A percentile compares a stretch with the other conserved stretches of the same genome.
Conservation (phyloP, 2,329 filamentous ascomycete genomes). For the Penicillium sp. region DNA sequence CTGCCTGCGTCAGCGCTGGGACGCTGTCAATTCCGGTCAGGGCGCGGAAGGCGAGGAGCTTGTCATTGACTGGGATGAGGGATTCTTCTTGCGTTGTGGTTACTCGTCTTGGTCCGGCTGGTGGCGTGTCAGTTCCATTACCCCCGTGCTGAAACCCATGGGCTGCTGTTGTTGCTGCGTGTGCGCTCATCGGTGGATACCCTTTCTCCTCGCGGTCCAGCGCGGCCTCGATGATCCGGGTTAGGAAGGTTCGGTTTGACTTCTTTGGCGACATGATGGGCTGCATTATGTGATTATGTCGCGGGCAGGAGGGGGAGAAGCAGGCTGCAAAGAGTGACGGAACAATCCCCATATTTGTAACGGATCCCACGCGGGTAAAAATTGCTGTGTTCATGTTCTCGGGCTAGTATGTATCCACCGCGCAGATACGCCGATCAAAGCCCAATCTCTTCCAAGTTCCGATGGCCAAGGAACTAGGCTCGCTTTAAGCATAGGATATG, state of each 20-base stretch:
- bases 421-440: slow-evolving; percentile 9
- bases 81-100: slow-evolving; percentile 19
- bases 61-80: slow-evolving; percentile 37
- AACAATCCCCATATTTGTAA: slow-evolving; percentile 14
- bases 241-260: slow-evolving; percentile 14
- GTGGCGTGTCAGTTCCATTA: slow-evolving; percentile 2
- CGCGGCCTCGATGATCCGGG: slow-evolving; percentile 24
- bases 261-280: slow-evolving; percentile 15
- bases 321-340: neutral
- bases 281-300: neutral
- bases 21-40: slow-evolving; percentile 41
- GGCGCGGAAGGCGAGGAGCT: slow-evolving; percentile 40
- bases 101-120: slow-evolving; percentile 19
- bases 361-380: neutral
- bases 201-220: slow-evolving; percentile 28
- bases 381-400: neutral
- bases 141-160: slow-evolving; percentile 2
- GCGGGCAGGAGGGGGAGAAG: neutral
- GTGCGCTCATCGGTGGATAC: slow-evolving; percentile 22
- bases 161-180: slow-evolving; percentile 12
- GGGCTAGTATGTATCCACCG: neutral
- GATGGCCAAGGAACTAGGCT: slow-evolving; percentile 7
- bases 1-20: slow-evolving; percentile 32
- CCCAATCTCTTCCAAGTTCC: neutral
- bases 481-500: slow-evolving; percentile 15